Evolutionary conservation across 345 rosid genomes (phyloP).

Genomic region (Physaria fendleri): DNA sequence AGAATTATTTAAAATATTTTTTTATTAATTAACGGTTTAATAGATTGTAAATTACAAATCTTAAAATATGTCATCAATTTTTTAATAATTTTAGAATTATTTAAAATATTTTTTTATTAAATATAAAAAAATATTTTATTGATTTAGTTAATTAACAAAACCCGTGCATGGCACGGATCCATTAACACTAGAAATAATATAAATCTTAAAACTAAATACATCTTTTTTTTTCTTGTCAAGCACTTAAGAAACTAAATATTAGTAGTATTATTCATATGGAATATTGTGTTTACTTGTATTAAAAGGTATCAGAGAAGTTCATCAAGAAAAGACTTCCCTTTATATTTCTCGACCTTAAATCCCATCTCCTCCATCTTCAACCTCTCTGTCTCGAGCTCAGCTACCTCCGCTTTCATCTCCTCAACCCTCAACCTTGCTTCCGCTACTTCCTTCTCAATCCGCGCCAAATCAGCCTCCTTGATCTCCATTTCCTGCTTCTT

Average conservation of each 20-base stretch:
- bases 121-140: too few relatives aligned
- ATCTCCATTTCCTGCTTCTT: slow-evolving; percentile 42
- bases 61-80: too few relatives aligned
- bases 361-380: slow-evolving; percentile 32
- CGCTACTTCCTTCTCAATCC: slow-evolving; percentile 41
- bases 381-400: slow-evolving; percentile 42
- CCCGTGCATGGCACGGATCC: too few relatives aligned
- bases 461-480: slow-evolving; percentile 38
- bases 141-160: too few relatives aligned
- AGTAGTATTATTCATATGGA: background rate
- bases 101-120: too few relatives aligned
- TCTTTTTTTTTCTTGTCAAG: too few relatives aligned
- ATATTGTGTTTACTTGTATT: slow-evolving; percentile 10
- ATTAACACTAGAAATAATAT: too few relatives aligned
- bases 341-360: slow-evolving; percentile 40
- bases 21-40: too few relatives aligned
- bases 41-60: too few relatives aligned
- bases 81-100: too few relatives aligned
- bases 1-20: too few relatives aligned
- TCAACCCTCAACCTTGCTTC: slow-evolving; percentile 33
- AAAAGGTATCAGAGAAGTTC: slow-evolving; percentile 43
- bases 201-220: too few relatives aligned
- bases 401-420: slow-evolving; percentile 36
- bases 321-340: slow-evolving; percentile 43
- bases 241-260: slow-evolving; percentile 5